A percentile compares a stretch with the other conserved stretches of the same genome.
Evolutionary conservation across 306 rosid species (phyloP).

Genomic region (Coriaria nepalensis): DNA sequence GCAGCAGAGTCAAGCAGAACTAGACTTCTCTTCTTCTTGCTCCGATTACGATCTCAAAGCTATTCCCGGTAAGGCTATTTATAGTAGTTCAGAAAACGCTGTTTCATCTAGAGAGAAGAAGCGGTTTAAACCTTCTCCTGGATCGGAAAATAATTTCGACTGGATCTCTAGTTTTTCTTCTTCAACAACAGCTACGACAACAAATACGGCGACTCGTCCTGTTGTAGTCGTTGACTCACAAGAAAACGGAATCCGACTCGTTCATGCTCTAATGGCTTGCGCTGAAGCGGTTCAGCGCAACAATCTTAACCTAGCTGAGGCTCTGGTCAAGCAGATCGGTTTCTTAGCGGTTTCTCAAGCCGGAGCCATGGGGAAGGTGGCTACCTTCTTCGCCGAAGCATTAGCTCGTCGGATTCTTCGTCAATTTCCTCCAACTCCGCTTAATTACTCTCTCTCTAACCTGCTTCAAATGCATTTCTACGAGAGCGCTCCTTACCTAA

Average conservation of each 20-base stretch:
- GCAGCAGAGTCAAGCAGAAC: too few relatives aligned
- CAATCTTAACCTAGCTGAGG: constrained; percentile 48
- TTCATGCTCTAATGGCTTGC: constrained; percentile 69
- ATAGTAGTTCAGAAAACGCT: constrained; percentile 8
- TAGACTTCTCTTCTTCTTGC: constrained; percentile 15
- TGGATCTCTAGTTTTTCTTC: constrained; percentile 7
- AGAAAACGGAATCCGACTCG: constrained; percentile 76
- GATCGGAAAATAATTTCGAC: neutral
- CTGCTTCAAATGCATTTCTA: constrained; percentile 75
- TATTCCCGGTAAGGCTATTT: constrained; percentile 58
- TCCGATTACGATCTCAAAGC: constrained; percentile 66
- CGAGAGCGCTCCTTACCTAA: constrained; percentile 76
- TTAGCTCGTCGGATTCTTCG: constrained; percentile 57
- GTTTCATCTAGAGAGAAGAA: constrained; percentile 30
- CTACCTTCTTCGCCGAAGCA: constrained; percentile 79
- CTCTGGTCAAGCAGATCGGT: constrained; percentile 67
- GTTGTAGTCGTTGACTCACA: constrained; percentile 57
- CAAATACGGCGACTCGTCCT: constrained; percentile 24
- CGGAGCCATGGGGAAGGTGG: constrained; percentile 88
- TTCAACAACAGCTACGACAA: constrained; percentile 9
- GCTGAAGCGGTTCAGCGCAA: constrained; percentile 70
- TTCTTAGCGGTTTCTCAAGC: constrained; percentile 56
- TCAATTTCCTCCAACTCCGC: constrained; percentile 32
- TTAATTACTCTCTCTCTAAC: constrained; percentile 43
- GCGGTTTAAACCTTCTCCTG: constrained; percentile 30